Conservation (phyloP, 192 early-diverging fungal genomes). For the Pilaira anomala region DNA sequence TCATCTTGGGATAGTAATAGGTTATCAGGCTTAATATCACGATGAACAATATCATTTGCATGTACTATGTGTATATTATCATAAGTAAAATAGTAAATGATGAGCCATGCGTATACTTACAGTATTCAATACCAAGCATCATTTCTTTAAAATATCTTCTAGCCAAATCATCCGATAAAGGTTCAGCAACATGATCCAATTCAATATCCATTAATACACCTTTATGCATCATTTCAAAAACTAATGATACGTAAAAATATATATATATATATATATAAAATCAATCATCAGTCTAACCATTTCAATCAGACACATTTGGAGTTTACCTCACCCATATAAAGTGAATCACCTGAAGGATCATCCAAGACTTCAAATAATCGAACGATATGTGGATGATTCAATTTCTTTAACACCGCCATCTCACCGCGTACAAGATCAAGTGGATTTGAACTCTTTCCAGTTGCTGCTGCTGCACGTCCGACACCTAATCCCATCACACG, state of each 20-base stretch:
- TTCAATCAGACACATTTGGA: background rate
- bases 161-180: conserved; percentile 55
- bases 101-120: conserved; percentile 45
- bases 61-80: conserved; percentile 66
- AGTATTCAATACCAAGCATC: conserved; percentile 93
- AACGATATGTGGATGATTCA: conserved; percentile 85
- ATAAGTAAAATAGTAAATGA: background rate
- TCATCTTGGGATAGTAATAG: conserved; percentile 75
- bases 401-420: conserved; percentile 92
- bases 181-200: conserved; percentile 45
- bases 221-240: conserved; percentile 85
- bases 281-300: background rate
- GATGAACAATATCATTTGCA: conserved; percentile 88
- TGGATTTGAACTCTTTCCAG: conserved; percentile 52
- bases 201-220: conserved; percentile 78
- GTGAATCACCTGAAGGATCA: conserved; percentile 76
- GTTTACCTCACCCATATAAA: conserved; percentile 60
- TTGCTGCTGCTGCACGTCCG: conserved; percentile 35
- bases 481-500: conserved; percentile 47
- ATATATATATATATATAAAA: background rate
- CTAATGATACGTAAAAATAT: conserved; percentile 42
- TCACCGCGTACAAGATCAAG: conserved; percentile 85
- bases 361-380: conserved; percentile 91
- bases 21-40: conserved; percentile 94
- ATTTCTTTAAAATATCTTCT: conserved; percentile 80